Evolutionary conservation across 305 asterid genomes (phyloP), one percentile per base, ranked within the genome.

Genomic region (Andrographis paniculata): DNA sequence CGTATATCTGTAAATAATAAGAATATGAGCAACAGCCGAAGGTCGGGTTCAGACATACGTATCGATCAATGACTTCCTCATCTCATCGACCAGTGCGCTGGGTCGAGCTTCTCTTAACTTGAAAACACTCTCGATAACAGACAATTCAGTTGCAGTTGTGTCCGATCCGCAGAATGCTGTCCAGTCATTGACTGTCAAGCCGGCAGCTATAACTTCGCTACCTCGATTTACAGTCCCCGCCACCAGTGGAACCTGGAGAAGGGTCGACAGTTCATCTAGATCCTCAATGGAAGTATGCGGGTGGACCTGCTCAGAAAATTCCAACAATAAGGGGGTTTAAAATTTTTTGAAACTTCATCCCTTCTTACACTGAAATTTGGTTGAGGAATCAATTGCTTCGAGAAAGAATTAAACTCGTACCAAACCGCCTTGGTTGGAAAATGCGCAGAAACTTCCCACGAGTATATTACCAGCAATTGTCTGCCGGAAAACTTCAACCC

Each of bases 221-320:
- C 97, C 97, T 14, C 95, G 95, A 45, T 88, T 88, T 59, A 82
- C 93, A 2, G 95, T 77, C 41, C 97, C 95, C 0, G 94, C 93
- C 46, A 82, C 95, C 71, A 88, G 63, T n/a, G 94, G 94, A 53
- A 84, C 95, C 63, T 84, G 94, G 43, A 84, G 95, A 52, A 84
- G 95, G 13, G 93, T 79, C 9, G 97, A 79, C 46, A 88, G 87
- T 55, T 84, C 97, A 24, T 84, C 89, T 41, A 84, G 67, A 54
- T 84, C 95, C 72, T 88, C 95, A 24, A 88, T 77, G 18, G 97
- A 81, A 12, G 95, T 79, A 38, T 81, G 95, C 33, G 97, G 95
- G 61, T 84, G 95, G 16, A 88, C 94, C 96, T 87, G 78, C 20
- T 33, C 38, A 46, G 21, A n/a, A n/a, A n/a, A n/a, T n/a, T n/a